A percentile compares a stretch with the other conserved stretches of the same genome.
phyloP scores from a whole-genome alignment of 1,139 yeast species.

The Yamadazyma friedrichii region DNA sequence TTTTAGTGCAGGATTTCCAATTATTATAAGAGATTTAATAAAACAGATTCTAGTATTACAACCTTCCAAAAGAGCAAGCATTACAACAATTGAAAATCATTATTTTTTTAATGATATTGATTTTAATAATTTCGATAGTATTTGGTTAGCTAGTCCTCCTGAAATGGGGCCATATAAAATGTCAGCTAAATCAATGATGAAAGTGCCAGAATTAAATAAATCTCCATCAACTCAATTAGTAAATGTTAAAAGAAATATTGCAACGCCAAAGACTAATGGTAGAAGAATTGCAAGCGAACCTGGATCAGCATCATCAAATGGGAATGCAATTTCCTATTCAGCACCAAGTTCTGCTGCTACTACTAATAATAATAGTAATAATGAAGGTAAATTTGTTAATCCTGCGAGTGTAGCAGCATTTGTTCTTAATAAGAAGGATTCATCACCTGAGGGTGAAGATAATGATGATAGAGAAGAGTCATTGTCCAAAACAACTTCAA shows the following conservation, averaged over 20 bases:
- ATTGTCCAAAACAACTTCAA: constrained; percentile 9
- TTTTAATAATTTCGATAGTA: constrained; percentile 59
- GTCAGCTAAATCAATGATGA: constrained; percentile 58
- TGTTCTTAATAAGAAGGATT: constrained; percentile 33
- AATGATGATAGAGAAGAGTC: constrained; percentile 13
- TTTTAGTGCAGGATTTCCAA: constrained; percentile 56
- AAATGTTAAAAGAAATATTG: constrained; percentile 5
- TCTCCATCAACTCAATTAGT: constrained; percentile 19
- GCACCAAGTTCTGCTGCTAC: not conserved
- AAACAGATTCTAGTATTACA: constrained; percentile 45
- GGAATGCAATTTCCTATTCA: not conserved
- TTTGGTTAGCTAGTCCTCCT: constrained; percentile 78
- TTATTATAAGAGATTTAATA: constrained; percentile 46
- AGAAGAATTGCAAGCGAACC: constrained; percentile 21
- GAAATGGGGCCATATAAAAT: constrained; percentile 65
- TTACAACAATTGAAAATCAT: constrained; percentile 48
- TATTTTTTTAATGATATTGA: constrained; percentile 67
- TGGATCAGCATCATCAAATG: constrained; percentile 1
- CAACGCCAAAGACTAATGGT: constrained; percentile 7
- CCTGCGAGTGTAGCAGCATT: constrained; percentile 49
- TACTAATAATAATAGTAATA: not conserved
- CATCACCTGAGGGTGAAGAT: constrained; percentile 15
- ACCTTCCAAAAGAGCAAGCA: constrained; percentile 42
- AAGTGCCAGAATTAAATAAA: constrained; percentile 44
- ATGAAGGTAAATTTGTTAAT: constrained; percentile 20